Evolutionary conservation across 441 rosid species (phyloP).

Genomic region (Croton laevigatus): DNA sequence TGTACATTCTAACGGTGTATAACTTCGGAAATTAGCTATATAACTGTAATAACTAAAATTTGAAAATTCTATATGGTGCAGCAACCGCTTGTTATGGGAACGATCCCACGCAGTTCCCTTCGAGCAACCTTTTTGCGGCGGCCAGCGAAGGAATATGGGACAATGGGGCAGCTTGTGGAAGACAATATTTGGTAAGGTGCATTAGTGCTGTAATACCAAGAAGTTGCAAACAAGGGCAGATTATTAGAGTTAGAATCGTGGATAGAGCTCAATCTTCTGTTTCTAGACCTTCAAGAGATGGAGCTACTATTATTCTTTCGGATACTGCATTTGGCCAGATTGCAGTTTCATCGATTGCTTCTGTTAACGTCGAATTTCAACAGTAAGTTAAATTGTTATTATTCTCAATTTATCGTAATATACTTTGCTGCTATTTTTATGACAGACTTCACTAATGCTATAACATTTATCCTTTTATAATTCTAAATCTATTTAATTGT

Average conservation of each 20-base stretch:
- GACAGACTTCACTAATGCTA: no score
- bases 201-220: conserved; percentile 34
- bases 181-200: conserved; percentile 50
- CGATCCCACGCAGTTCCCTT: conserved; percentile 40
- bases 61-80: conserved; percentile 12
- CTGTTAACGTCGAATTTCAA: conserved; percentile 44
- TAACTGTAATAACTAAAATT: neutral
- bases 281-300: conserved; percentile 32
- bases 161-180: conserved; percentile 60
- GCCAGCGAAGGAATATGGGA: conserved; percentile 67
- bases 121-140: conserved; percentile 48
- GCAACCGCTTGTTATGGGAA: conserved; percentile 54
- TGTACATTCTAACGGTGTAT: no score
- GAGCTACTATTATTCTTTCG: conserved; percentile 46
- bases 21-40: neutral
- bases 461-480: no score
- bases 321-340: conserved; percentile 37
- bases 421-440: no score
- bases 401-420: no score
- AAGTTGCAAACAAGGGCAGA: conserved; percentile 32
- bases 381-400: conserved; percentile 29
- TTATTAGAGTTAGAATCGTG: conserved; percentile 37
- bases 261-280: conserved; percentile 37
- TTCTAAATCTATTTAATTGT: no score
- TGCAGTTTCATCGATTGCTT: conserved; percentile 26